Evolutionary conservation across 164 flowering plant genomes (phyloP).

Genomic region (Hamamelis virginiana): DNA sequence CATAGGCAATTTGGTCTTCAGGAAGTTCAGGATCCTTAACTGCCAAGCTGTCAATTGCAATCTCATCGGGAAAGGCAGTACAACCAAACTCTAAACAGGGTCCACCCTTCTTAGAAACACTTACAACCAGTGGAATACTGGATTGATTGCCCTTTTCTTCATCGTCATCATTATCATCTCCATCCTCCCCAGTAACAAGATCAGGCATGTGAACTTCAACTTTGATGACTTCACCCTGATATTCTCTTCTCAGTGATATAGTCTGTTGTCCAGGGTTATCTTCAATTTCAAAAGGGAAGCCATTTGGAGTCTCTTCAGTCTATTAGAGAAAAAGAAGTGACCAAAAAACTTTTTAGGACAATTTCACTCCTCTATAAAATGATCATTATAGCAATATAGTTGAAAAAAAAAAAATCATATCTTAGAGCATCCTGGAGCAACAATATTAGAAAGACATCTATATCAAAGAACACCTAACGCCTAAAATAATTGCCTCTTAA

Average conservation of each 20-base stretch:
- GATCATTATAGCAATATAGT: too few species aligned
- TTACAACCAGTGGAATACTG: conserved; percentile 59
- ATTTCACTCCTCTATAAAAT: too few species aligned
- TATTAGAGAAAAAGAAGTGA: conserved; percentile 14
- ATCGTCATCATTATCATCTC: conserved; percentile 33
- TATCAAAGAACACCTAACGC: too few species aligned
- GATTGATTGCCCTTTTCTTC: conserved; percentile 30
- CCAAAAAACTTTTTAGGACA: too few species aligned
- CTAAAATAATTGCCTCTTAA: too few species aligned
- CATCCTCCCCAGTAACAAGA: conserved; percentile 54
- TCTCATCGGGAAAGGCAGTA: conserved; percentile 67
- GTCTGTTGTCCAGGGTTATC: conserved; percentile 64
- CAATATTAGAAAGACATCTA: too few species aligned
- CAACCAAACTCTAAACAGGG: conserved; percentile 56
- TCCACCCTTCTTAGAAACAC: conserved; percentile 60
- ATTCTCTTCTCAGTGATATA: conserved; percentile 55
- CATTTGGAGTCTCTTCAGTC: conserved; percentile 58
- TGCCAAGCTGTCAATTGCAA: conserved; percentile 64
- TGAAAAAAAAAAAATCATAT: too few species aligned
- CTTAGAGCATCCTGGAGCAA: too few species aligned
- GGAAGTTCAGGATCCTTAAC: conserved; percentile 51
- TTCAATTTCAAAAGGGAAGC: conserved; percentile 70
- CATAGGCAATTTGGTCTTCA: conserved; percentile 70
- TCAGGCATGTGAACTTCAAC: conserved; percentile 81
- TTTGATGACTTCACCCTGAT: conserved; percentile 58